Conservation (phyloP, 306 rosid genomes). For the Ammopiptanthus mongolicus region DNA sequence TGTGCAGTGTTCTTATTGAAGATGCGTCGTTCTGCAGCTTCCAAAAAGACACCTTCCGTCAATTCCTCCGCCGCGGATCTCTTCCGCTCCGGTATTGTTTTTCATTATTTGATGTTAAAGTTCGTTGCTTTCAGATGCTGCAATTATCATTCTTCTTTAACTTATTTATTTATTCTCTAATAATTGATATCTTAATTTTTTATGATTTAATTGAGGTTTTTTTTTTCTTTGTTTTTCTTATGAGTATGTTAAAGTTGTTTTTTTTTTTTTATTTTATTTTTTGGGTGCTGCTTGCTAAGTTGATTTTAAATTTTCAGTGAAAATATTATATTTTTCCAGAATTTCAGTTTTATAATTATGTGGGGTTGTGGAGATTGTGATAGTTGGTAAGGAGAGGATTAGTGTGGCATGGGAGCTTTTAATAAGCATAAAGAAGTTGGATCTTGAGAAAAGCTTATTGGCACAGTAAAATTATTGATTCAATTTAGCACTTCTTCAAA, state of each 20-base stretch:
- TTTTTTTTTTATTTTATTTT: not conserved
- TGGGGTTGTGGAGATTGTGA: constrained; percentile 7
- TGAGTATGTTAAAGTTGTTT: not conserved
- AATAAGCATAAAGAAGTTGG: not conserved
- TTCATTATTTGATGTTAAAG: not conserved
- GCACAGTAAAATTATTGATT: not conserved
- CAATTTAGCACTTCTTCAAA: not conserved
- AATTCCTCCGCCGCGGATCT: too few species aligned
- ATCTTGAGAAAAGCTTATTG: not conserved
- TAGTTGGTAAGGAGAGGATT: not conserved
- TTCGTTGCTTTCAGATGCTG: not conserved
- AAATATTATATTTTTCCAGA: not conserved
- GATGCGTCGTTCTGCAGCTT: too few species aligned
- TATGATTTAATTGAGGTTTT: not conserved
- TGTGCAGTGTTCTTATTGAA: too few species aligned
- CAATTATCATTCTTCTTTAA: not conserved
- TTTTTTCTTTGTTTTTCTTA: not conserved
- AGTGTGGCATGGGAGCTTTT: constrained; percentile 6
- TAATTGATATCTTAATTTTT: not conserved
- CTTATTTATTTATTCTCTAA: too few species aligned
- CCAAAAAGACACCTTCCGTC: too few species aligned
- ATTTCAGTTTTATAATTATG: not conserved
- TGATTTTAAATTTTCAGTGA: not conserved
- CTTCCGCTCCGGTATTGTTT: not conserved
- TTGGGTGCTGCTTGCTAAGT: not conserved